A percentile compares a stretch with the other conserved stretches of the same genome.
Conservation (phyloP, 83 land plant species). For the Thuja plicata region DNA sequence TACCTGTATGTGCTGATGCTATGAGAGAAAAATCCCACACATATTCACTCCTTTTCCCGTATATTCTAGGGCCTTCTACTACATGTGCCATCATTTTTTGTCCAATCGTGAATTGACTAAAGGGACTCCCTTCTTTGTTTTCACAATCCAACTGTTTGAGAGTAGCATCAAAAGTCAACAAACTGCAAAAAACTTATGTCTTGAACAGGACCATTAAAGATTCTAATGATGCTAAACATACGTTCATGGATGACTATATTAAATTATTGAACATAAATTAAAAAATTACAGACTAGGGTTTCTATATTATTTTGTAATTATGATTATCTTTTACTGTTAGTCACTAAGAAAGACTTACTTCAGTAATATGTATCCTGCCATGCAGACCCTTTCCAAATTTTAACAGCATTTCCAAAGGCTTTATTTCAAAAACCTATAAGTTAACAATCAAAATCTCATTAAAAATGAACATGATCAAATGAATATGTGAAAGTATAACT, state of each 20-base stretch:
- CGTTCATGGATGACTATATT: not conserved
- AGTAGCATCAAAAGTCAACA: not conserved
- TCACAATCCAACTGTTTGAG: constrained; percentile 2
- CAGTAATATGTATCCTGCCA: constrained; percentile 81
- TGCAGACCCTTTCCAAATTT: constrained; percentile 50
- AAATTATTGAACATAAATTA: not conserved
- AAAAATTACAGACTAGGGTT: not conserved
- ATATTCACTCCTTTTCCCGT: constrained; percentile 11
- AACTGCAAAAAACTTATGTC: not conserved
- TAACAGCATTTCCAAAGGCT: constrained; percentile 60
- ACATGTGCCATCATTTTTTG: constrained; percentile 66
- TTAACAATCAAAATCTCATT: not conserved
- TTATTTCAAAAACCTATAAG: constrained; percentile 70
- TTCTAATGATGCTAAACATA: not conserved
- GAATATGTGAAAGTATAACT: not conserved
- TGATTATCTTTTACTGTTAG: not conserved
- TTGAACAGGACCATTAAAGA: not conserved
- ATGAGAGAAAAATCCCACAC: constrained; percentile 56
- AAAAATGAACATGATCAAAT: not conserved
- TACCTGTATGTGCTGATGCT: constrained; percentile 51
- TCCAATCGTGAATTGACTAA: constrained; percentile 62
- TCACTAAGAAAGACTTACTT: constrained; percentile 29
- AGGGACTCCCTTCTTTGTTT: constrained; percentile 49
- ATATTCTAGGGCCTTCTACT: constrained; percentile 30
- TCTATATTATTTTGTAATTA: not conserved